Evolutionary conservation across 306 rosid species (phyloP).

Genomic region (Spatholobus suberectus): DNA sequence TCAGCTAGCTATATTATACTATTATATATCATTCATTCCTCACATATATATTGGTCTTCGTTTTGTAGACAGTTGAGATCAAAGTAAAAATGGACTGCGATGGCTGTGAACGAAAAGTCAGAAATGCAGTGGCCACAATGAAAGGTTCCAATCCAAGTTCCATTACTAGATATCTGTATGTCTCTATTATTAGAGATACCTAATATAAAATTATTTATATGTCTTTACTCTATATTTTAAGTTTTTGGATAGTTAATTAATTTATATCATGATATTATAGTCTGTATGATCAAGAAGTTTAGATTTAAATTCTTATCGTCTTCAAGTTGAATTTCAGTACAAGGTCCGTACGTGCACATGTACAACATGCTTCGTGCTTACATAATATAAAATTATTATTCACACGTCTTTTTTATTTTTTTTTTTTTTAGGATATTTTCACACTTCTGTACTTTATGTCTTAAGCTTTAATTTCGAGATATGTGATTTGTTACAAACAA

Average conservation of each 20-base stretch:
- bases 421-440: too few relatives aligned
- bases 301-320: background rate
- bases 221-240: background rate
- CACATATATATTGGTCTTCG: constrained; percentile 7
- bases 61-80: constrained; percentile 79
- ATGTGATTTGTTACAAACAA: background rate
- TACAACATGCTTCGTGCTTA: background rate
- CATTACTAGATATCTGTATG: background rate
- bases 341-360: background rate
- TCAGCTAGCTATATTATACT: background rate
- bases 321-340: background rate
- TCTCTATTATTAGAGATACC: background rate
- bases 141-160: constrained; percentile 57
- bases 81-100: constrained; percentile 94
- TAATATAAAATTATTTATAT: background rate
- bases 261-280: background rate
- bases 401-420: too few relatives aligned
- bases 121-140: constrained; percentile 71
- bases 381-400: too few relatives aligned
- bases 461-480: background rate
- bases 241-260: background rate
- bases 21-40: background rate
- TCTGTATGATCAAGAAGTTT: background rate
- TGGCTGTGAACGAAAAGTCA: constrained; percentile 89
- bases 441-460: background rate